Evolutionary conservation across 1,284 basidiomycete species (phyloP).

Genomic region (Boletus hoseneyae): DNA sequence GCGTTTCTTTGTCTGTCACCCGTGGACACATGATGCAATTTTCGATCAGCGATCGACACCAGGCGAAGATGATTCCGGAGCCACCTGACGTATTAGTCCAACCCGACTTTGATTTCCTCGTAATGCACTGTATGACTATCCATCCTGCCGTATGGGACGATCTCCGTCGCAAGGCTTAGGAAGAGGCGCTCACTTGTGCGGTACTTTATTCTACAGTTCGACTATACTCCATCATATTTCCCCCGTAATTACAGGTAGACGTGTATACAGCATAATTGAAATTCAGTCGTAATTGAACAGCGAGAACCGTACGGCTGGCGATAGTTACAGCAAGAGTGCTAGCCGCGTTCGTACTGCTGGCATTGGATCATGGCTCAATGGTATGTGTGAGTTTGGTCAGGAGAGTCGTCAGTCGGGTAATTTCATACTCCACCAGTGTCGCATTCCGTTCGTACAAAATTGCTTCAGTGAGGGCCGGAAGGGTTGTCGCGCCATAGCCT

Average conservation of each 20-base stretch:
- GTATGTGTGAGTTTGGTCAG: conserved; percentile 50
- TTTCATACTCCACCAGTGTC: conserved; percentile 61
- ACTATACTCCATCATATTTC: conserved; percentile 17
- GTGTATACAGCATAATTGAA: conserved; percentile 10
- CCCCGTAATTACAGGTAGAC: conserved; percentile 18
- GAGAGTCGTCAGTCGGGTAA: conserved; percentile 55
- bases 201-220: conserved; percentile 12
- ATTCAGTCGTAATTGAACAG: background rate
- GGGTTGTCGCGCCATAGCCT: conserved; percentile 86
- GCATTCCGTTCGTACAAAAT: conserved; percentile 66
- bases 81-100: conserved; percentile 32
- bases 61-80: conserved; percentile 27
- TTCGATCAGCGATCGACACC: conserved; percentile 31
- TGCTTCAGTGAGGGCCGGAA: conserved; percentile 82
- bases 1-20: conserved; percentile 24
- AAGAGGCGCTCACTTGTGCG: background rate
- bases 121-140: conserved; percentile 30
- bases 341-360: too few relatives aligned
- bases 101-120: conserved; percentile 30
- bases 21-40: background rate
- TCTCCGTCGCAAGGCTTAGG: conserved; percentile 21
- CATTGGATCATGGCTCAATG: conserved; percentile 28
- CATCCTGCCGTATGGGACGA: conserved; percentile 31
- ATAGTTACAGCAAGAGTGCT: too few relatives aligned
- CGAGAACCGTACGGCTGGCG: background rate